These are phyloP conservation scores for Cryptosporidium sp. DNA, from an alignment of 169 alveolate species.

Conservation along the genomic window DNA sequence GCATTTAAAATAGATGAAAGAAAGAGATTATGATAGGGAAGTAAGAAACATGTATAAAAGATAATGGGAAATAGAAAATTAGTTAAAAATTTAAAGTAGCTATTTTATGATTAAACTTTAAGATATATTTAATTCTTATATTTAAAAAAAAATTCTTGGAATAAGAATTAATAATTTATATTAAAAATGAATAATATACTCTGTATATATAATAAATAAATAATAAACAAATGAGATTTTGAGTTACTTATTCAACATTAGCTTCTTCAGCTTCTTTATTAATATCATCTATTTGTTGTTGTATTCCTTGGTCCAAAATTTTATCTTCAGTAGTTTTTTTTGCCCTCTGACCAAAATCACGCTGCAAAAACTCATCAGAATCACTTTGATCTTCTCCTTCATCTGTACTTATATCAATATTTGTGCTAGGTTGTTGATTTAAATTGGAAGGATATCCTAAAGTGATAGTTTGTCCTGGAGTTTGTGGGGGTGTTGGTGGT, in stretches of 20 bases:
- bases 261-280: not conserved
- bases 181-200: too few species aligned
- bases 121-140: not conserved
- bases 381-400: not conserved
- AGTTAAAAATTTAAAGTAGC: not conserved
- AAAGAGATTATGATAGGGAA: not conserved
- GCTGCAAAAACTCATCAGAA: not conserved
- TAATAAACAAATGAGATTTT: not conserved
- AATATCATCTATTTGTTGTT: constrained; percentile 3
- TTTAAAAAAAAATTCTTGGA: not conserved
- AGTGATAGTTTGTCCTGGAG: not conserved
- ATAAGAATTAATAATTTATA: not conserved
- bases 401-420: not conserved
- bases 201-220: not conserved
- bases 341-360: not conserved
- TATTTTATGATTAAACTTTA: too few species aligned
- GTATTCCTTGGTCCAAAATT: not conserved
- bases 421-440: not conserved
- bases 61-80: not conserved
- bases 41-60: not conserved
- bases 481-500: too few species aligned
- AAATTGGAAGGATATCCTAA: not conserved
- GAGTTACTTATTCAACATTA: not conserved
- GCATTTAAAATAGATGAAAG: not conserved
- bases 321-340: not conserved